Evolutionary conservation across 441 rosid genomes (phyloP), one percentile per base, ranked within the genome.

Genomic region (Pelargonium australe): DNA sequence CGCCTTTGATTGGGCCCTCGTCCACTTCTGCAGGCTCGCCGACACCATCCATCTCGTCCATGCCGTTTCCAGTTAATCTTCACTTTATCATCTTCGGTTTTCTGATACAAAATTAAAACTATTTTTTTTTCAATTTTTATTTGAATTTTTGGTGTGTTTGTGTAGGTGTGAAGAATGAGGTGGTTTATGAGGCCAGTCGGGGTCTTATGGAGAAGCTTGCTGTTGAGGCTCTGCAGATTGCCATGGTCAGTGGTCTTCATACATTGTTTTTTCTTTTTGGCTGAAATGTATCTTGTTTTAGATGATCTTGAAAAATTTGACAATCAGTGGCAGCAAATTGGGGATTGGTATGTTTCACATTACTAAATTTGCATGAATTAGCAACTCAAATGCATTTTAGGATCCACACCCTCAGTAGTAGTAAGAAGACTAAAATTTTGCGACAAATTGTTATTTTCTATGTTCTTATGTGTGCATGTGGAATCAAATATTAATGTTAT

Each of bases 31-130:
- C 76, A 82, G 95, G 62, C 83, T 87, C 43, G 91, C 96, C 14
- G 96, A 92, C 79, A 88, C 95, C 69, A 65, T 90, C 62, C 95
- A 90, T 70, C 93, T 92, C 58, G 86, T 90, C 41, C 96, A 88
- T 65, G 96, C 93, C 47, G 92, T 90, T 78, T 84, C 95, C 66
- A 85, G 95, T 92, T n/a, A 57, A 2, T 19, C 51, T 19, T 57
- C 25, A 12, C 28, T 72, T 68, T 43, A 23, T 63, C 2, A 3
- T 51, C 2, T 11, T 41, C 1, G 55, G 1, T 49, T 47, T 11
- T 47, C 11, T 11, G 53, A 2, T 47, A 9, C 53, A 47, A 12
- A 0, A 13, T 47, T 11, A 3, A 11, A 10, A 6, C 41, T 2
- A 3, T 1, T 25, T 47, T 41, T 12, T 34, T 12, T 49, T 66